phyloP scores from a whole-genome alignment of 2,329 filamentous ascomycete genomes.

The Coniella vitis region DNA sequence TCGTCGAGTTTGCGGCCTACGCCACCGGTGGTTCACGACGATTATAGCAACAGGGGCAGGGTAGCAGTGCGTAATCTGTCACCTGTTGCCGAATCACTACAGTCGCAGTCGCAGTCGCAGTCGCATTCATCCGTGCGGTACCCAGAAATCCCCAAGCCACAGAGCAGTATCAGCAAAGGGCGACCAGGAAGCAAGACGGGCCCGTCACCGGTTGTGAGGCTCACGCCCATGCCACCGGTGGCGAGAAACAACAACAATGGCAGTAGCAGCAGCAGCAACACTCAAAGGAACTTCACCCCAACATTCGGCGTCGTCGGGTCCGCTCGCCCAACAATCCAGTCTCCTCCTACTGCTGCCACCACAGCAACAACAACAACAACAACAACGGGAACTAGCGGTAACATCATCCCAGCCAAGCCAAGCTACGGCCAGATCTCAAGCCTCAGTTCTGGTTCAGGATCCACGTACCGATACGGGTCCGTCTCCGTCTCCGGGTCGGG shows the following conservation, averaged over 20 bases:
- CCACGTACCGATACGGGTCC: too few species aligned
- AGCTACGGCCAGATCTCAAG: constrained; percentile 2
- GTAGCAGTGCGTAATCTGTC: constrained; percentile 27
- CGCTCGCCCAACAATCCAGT: constrained; percentile 6
- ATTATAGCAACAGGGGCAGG: too few species aligned
- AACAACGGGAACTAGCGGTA: neutral
- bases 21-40: too few species aligned
- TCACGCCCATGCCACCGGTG: neutral
- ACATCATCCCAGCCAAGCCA: constrained; percentile 16
- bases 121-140: constrained; percentile 34
- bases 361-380: neutral
- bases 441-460: neutral
- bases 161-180: constrained; percentile 3
- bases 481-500: constrained; percentile 9
- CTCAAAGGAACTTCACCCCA: constrained; percentile 24
- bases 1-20: too few species aligned
- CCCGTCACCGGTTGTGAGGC: too few species aligned
- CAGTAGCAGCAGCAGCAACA: neutral
- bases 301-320: constrained; percentile 30
- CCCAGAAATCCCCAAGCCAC: constrained; percentile 17
- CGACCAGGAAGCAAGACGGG: neutral
- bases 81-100: constrained; percentile 32
- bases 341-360: constrained; percentile 14
- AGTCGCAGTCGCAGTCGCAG: constrained; percentile 43
- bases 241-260: neutral